phyloP scores from a whole-genome alignment of 2,329 filamentous ascomycete species.

The Trichophyton rubrum region DNA sequence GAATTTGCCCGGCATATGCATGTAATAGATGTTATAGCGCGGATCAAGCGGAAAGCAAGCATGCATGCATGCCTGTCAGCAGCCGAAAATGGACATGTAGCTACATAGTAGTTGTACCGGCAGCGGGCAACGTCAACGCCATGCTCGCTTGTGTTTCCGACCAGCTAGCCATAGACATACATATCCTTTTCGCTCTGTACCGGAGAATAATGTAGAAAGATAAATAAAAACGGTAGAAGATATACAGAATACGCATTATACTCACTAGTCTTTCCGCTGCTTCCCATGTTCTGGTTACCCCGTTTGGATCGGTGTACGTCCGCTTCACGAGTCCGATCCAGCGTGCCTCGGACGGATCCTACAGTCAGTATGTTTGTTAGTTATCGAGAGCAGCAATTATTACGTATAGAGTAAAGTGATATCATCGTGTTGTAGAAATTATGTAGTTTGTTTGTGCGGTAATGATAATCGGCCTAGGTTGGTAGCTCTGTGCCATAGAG shows the following conservation, averaged over 20 bases:
- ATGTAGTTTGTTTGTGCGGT: no score
- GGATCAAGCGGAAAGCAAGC: neutral
- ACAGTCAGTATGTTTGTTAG: neutral
- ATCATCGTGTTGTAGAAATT: no score
- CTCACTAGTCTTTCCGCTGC: conserved; percentile 33
- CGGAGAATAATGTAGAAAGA: no score
- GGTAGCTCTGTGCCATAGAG: neutral
- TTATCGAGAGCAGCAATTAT: no score
- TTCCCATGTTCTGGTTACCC: conserved; percentile 34
- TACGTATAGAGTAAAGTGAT: no score
- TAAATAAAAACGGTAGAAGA: no score
- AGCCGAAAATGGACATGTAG: no score
- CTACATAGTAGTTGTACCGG: no score
- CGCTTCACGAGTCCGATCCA: conserved; percentile 34
- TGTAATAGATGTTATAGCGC: neutral
- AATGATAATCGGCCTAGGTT: neutral
- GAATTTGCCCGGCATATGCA: neutral
- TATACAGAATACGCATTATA: conserved; percentile 1
- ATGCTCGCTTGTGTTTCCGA: no score
- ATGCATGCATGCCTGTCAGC: neutral
- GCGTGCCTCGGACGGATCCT: conserved; percentile 30
- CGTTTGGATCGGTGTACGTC: conserved; percentile 32
- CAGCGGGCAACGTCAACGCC: no score
- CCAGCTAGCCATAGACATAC: no score
- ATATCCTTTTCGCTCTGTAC: no score